Percentiles rank a stretch among this genome's conserved stretches.
Conservation (phyloP, 2,329 filamentous ascomycete genomes). For the Curvularia lunata region DNA sequence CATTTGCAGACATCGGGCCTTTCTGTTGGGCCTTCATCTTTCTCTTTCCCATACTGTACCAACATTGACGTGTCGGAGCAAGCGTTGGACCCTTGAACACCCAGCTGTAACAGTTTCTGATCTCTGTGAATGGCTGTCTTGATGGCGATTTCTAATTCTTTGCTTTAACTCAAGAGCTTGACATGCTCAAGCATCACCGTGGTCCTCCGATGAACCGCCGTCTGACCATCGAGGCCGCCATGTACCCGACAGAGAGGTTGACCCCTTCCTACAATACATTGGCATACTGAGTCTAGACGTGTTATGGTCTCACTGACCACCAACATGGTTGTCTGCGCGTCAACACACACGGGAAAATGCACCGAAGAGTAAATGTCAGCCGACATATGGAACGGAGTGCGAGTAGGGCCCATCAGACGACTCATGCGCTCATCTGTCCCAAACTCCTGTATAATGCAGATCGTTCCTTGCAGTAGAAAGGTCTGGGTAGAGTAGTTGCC, state of each 20-base stretch:
- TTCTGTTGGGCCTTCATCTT: neutral
- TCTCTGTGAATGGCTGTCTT: neutral
- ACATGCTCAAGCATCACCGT: neutral
- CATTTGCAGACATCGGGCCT: constrained; percentile 3
- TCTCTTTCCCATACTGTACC: neutral
- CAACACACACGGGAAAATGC: neutral
- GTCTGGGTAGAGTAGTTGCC: neutral
- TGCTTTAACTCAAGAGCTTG: neutral
- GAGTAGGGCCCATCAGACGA: neutral
- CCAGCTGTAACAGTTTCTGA: neutral
- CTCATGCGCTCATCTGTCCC: constrained; percentile 4
- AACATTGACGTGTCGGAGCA: neutral
- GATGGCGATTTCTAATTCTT: neutral
- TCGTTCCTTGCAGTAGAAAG: neutral
- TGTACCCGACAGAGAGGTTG: neutral
- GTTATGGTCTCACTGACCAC: neutral
- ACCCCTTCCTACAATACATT: neutral
- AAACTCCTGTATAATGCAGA: neutral
- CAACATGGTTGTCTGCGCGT: neutral
- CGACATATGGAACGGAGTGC: neutral
- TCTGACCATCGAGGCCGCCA: neutral
- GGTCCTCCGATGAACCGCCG: neutral
- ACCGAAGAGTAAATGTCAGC: neutral
- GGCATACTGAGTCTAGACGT: neutral
- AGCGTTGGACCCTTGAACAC: neutral